Evolutionary conservation across 1,284 basidiomycete genomes (phyloP).

Genomic region (Ustilago nuda): DNA sequence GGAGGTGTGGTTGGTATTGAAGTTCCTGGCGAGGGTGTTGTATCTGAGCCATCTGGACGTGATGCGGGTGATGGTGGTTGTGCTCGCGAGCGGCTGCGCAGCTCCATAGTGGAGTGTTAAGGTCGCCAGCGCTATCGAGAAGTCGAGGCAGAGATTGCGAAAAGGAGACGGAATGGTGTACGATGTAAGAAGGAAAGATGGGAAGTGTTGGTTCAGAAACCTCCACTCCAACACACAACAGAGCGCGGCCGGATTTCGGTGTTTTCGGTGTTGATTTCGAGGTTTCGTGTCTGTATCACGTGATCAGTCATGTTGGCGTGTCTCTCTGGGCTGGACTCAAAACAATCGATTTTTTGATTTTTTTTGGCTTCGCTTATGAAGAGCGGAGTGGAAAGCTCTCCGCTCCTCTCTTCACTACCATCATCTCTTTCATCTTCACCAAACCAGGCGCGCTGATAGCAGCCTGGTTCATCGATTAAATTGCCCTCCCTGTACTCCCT

Average conservation of each 20-base stretch:
- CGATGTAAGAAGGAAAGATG: not conserved
- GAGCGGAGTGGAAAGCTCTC: no score
- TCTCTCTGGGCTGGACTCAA: no score
- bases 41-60: not conserved
- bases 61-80: constrained; percentile 1
- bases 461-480: no score
- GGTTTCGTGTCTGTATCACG: not conserved
- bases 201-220: not conserved
- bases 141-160: not conserved
- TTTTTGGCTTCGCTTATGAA: no score
- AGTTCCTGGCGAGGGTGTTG: not conserved
- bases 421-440: no score
- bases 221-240: constrained; percentile 3
- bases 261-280: constrained; percentile 5
- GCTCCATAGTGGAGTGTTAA: constrained; percentile 1
- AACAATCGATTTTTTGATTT: no score
- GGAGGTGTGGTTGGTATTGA: not conserved
- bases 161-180: not conserved
- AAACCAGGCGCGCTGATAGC: no score
- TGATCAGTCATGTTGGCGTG: no score
- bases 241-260: not conserved
- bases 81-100: constrained; percentile 9
- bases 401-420: no score
- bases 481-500: no score
- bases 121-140: not conserved